phyloP scores from a whole-genome alignment of 2,329 filamentous ascomycete species.

The Fusarium sarcochroum region DNA sequence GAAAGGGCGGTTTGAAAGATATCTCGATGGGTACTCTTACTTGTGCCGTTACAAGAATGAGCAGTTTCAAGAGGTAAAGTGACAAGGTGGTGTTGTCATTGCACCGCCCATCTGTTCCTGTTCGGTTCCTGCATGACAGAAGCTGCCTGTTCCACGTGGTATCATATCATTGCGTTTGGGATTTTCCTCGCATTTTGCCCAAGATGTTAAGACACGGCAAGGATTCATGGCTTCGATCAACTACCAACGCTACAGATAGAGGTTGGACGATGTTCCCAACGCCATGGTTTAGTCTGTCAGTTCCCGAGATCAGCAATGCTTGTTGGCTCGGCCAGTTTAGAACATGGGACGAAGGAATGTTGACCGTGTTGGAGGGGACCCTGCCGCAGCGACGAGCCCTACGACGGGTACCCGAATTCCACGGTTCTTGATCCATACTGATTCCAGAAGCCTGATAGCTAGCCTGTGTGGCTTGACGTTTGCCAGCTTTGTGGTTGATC shows the following conservation, averaged over 20 bases:
- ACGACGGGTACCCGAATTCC: slow-evolving; percentile 37
- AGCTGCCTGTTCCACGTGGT: slow-evolving; percentile 42
- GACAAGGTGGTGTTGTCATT: slow-evolving; percentile 18
- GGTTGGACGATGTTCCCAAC: slow-evolving; percentile 24
- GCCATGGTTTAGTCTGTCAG: slow-evolving; percentile 37
- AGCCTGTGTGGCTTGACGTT: slow-evolving; percentile 37
- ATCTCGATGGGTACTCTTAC: slow-evolving; percentile 4
- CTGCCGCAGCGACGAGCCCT: slow-evolving; percentile 36
- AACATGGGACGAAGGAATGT: slow-evolving; percentile 39
- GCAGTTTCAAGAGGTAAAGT: slow-evolving; percentile 7
- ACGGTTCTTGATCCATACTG: slow-evolving; percentile 4
- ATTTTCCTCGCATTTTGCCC: slow-evolving; percentile 8
- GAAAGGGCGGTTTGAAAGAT: slow-evolving; percentile 15
- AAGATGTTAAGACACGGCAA: slow-evolving; percentile 15
- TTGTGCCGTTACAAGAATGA: slow-evolving; percentile 3
- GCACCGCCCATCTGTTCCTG: slow-evolving; percentile 42
- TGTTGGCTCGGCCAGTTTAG: slow-evolving; percentile 36
- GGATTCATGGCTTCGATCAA: slow-evolving; percentile 21
- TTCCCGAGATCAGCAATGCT: slow-evolving; percentile 46
- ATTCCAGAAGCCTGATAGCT: slow-evolving; percentile 28
- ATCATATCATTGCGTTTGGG: slow-evolving; percentile 32
- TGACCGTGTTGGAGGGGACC: slow-evolving; percentile 38
- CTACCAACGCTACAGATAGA: slow-evolving; percentile 9
- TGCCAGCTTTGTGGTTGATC: slow-evolving; percentile 11
- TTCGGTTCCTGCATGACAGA: slow-evolving; percentile 46